Evolutionary conservation across 371 early-diverging fungal species (phyloP).

Genomic region (Gilbertella persicaria): DNA sequence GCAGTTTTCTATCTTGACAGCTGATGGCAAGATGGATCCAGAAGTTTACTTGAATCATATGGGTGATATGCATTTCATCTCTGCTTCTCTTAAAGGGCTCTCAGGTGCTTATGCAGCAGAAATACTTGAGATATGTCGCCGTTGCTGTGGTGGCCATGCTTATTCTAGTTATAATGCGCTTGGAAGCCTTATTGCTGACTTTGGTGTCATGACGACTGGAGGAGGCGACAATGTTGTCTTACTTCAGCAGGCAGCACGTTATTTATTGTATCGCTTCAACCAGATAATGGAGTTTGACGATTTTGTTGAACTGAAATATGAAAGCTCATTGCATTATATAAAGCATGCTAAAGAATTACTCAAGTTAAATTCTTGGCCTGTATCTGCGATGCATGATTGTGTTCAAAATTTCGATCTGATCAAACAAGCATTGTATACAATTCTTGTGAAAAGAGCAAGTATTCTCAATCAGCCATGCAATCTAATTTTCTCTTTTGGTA

Average conservation of each 20-base stretch:
- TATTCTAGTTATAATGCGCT: conserved; percentile 71
- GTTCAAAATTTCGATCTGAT: conserved; percentile 28
- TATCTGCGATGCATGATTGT: conserved; percentile 20
- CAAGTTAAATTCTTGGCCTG: conserved; percentile 18
- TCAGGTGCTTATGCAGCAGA: conserved; percentile 59
- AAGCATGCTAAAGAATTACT: conserved; percentile 31
- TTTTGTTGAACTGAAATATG: conserved; percentile 30
- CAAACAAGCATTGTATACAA: conserved; percentile 29
- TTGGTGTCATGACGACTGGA: conserved; percentile 71
- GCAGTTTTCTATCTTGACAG: conserved; percentile 39
- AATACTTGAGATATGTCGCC: conserved; percentile 57
- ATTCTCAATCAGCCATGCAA: background rate
- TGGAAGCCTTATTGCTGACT: conserved; percentile 60
- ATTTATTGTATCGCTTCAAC: conserved; percentile 21
- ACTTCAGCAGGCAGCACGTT: conserved; percentile 59
- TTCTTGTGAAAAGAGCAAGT: conserved; percentile 35
- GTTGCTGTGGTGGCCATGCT: conserved; percentile 63
- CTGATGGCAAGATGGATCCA: conserved; percentile 42
- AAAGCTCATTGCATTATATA: conserved; percentile 39
- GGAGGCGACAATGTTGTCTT: conserved; percentile 73
- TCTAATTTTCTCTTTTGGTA: conserved; percentile 2
- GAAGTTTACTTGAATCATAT: conserved; percentile 52
- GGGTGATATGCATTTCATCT: conserved; percentile 62
- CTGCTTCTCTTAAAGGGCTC: conserved; percentile 57
- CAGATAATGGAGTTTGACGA: conserved; percentile 27